Conservation (phyloP, 352 stramenopile species). For the Phytopythium kandeliae region DNA sequence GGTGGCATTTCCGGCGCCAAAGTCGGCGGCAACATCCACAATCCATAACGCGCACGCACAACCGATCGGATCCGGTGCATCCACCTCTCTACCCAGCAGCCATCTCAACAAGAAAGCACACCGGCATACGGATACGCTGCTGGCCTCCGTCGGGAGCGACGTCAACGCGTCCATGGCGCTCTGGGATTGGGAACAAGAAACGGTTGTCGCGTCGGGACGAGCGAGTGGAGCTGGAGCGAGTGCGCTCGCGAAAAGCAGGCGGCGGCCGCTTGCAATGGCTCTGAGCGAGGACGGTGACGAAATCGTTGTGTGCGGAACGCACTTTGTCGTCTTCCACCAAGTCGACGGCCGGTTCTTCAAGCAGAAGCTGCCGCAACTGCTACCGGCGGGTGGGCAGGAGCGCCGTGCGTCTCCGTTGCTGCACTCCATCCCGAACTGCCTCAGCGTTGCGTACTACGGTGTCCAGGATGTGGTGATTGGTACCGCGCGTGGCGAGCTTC, state of each 20-base stretch:
- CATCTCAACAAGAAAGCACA: conserved; percentile 49
- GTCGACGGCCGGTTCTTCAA: conserved; percentile 57
- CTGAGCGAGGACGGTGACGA: conserved; percentile 71
- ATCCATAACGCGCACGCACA: conserved; percentile 25
- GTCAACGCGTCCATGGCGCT: conserved; percentile 59
- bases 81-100: conserved; percentile 27
- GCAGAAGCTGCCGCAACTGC: conserved; percentile 47
- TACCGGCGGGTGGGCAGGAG: not conserved
- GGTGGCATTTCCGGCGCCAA: conserved; percentile 48
- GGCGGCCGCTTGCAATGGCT: conserved; percentile 47
- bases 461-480: conserved; percentile 52
- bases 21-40: conserved; percentile 34
- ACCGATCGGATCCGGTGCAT: conserved; percentile 18
- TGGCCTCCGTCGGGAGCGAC: conserved; percentile 65
- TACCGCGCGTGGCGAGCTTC: conserved; percentile 49
- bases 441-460: conserved; percentile 53
- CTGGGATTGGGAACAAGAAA: conserved; percentile 75
- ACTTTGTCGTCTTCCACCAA: conserved; percentile 60
- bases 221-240: conserved; percentile 13
- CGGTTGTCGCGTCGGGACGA: conserved; percentile 49
- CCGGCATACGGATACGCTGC: conserved; percentile 42
- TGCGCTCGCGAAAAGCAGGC: conserved; percentile 11
- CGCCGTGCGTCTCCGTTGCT: conserved; percentile 15
- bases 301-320: conserved; percentile 50
- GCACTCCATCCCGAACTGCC: conserved; percentile 36